These are phyloP conservation scores for Carex myosuroides DNA, from an alignment of 176 grass and related monocot genomes.

Conservation along the genomic window DNA sequence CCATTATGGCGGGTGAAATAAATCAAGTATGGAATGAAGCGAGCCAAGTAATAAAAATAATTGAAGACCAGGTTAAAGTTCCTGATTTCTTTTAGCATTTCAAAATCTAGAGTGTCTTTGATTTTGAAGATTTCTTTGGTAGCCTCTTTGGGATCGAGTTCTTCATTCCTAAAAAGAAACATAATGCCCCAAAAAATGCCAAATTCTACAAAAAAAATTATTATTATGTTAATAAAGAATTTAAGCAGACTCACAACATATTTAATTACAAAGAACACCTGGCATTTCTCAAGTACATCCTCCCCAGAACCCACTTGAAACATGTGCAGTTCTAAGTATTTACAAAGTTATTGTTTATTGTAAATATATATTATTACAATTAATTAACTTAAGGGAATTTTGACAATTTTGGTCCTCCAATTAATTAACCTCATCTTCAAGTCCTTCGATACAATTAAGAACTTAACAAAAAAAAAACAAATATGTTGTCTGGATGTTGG, in stretches of 20 bases:
- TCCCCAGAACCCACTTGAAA: background rate
- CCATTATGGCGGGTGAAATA: background rate
- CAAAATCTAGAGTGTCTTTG: conserved; percentile 20
- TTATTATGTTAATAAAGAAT: background rate
- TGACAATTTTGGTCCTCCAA: background rate
- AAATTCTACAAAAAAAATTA: conserved; percentile 26
- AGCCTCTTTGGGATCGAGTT: conserved; percentile 27
- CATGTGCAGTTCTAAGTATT: background rate
- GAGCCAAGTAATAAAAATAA: conserved; percentile 3
- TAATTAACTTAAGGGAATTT: background rate
- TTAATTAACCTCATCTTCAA: background rate
- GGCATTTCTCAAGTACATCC: background rate
- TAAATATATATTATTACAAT: background rate
- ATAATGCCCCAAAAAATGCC: conserved; percentile 22
- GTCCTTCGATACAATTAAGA: background rate
- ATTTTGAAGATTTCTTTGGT: conserved; percentile 24
- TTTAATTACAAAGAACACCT: background rate
- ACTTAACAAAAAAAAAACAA: background rate
- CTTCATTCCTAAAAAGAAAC: conserved; percentile 38
- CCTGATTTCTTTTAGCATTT: background rate
- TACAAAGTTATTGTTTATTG: background rate
- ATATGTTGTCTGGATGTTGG: background rate
- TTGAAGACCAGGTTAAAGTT: background rate
- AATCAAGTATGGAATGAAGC: conserved; percentile 1
- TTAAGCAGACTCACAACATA: background rate